A percentile compares a stretch with the other conserved stretches of the same genome.
These are phyloP conservation scores for Mucor indicus DNA, from an alignment of 371 early-diverging fungal genomes.

Conservation along the genomic window DNA sequence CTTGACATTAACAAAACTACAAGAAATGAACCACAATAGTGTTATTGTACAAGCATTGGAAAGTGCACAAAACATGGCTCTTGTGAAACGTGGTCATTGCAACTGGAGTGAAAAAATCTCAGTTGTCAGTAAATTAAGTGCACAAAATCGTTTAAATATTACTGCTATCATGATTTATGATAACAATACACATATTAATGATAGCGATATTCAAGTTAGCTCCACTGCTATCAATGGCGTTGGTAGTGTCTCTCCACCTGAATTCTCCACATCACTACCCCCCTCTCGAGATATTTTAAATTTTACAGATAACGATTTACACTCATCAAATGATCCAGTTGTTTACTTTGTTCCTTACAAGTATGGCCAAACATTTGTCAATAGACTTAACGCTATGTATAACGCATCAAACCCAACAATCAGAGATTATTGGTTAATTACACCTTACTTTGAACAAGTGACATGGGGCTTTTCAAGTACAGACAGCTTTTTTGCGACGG, in stretches of 20 bases:
- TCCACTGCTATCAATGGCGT: not conserved
- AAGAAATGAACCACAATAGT: slow-evolving; percentile 8
- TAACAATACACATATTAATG: slow-evolving; percentile 9
- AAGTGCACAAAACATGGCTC: slow-evolving; percentile 16
- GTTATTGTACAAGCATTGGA: slow-evolving; percentile 1
- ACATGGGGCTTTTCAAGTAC: not conserved
- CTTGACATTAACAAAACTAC: slow-evolving; percentile 9
- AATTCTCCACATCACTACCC: slow-evolving; percentile 10
- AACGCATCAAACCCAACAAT: slow-evolving; percentile 4
- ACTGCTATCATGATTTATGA: slow-evolving; percentile 26
- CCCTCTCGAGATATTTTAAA: slow-evolving; percentile 5
- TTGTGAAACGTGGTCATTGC: slow-evolving; percentile 25
- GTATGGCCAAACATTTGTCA: slow-evolving; percentile 16
- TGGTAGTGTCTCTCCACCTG: slow-evolving; percentile 7
- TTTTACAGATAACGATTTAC: slow-evolving; percentile 27
- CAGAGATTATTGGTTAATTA: slow-evolving; percentile 11
- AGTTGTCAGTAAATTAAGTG: slow-evolving; percentile 7
- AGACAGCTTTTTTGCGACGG: slow-evolving; percentile 13
- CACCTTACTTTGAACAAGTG: slow-evolving; percentile 10
- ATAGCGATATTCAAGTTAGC: slow-evolving; percentile 1
- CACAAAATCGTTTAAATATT: slow-evolving; percentile 3
- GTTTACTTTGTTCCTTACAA: slow-evolving; percentile 23
- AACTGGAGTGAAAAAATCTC: slow-evolving; percentile 26
- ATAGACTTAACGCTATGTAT: slow-evolving; percentile 6
- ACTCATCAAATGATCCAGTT: not conserved